Base-by-base conservation (phyloP, 192 early-diverging fungal species). In the Spizellomyces sp. region DNA sequence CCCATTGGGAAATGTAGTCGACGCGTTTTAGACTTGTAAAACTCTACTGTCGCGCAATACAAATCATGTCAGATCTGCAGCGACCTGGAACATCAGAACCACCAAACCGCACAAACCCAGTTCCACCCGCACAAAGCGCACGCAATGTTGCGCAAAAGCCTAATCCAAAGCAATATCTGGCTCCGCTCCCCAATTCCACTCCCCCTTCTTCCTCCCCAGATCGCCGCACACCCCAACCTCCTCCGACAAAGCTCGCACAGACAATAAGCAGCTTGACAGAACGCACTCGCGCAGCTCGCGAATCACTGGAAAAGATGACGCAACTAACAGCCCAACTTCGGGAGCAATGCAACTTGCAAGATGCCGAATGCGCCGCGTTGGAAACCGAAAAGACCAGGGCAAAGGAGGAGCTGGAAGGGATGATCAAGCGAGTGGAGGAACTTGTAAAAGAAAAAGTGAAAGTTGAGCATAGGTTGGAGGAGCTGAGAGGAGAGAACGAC, bases 401-500 rank as follows among this genome's bases (percentile, higher is more conserved):
- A 4, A 72, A 79, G 36, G 67, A 62, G 15, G 80, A 82, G 56
- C 61, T 74, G n/a, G 67, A 77, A 12, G n/a, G 64, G 5, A 64
- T 82, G 63, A 60, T 62, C 57, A 69, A 63, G 54, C 58, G 67
- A 42, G 69, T 82, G 17, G 80, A 74, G 46, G 50, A 41, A 4
- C 69, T 82, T 17, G 36, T 66, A n/a, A 50, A 52, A 9, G 77
- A 79, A 56, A 82, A 82, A 54, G 57, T 12, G 12, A 70, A 71
- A 44, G 66, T 79, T 17, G 76, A 82, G 66, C 41, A 62, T 14
- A 45, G 62, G 64, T 62, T 82, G 27, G 75, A 76, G 60, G 80
- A 82, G 41, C 63, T 82, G 64, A 67, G 66, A 70, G 61, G 15
- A 10, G 80, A 82, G 55, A 82, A 82, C 60, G 66, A 54, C 1